Percentiles rank a stretch among this genome's conserved stretches.
Evolutionary conservation across 2,329 filamentous ascomycete species (phyloP).

Genomic region (Dryadomyces sulphureus): DNA sequence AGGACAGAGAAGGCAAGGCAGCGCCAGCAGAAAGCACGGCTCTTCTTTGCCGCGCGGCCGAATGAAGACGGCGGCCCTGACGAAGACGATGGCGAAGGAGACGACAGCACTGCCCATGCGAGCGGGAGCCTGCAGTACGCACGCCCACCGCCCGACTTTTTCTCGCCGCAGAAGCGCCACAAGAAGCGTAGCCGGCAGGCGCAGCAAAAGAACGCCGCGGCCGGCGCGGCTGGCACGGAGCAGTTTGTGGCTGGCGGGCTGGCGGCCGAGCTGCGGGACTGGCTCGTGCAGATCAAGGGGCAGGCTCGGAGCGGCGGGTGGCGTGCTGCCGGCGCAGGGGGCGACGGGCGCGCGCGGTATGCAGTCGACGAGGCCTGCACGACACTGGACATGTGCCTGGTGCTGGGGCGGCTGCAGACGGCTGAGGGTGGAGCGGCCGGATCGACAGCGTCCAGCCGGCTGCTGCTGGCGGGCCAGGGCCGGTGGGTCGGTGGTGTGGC

Average conservation of each 20-base stretch:
- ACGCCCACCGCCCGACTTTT: conserved; percentile 8
- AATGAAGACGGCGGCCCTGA: not conserved
- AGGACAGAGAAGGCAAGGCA: not conserved
- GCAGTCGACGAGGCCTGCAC: conserved; percentile 3
- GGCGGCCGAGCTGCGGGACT: conserved; percentile 26
- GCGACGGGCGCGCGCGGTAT: conserved; percentile 8
- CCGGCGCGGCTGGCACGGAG: not conserved
- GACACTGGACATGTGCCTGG: conserved; percentile 16
- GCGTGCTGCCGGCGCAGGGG: conserved; percentile 9
- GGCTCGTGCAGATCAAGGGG: conserved; percentile 28
- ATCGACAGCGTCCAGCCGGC: not conserved
- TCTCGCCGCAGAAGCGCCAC: conserved; percentile 12
- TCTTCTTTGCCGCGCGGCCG: conserved; percentile 1
- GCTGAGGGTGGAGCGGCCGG: conserved; percentile 2
- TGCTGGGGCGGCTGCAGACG: conserved; percentile 6
- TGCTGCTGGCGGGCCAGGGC: not conserved
- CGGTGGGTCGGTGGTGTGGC: not conserved
- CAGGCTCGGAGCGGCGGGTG: conserved; percentile 21
- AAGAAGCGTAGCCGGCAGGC: not conserved
- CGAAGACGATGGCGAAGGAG: not conserved
- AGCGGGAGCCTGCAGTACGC: not conserved
- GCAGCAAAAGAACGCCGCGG: not conserved
- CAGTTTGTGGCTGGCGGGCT: conserved; percentile 24
- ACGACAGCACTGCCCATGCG: not conserved
- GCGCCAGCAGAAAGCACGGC: not conserved